Evolutionary conservation across 345 rosid species (phyloP).

Genomic region (Carallia pectinifolia): DNA sequence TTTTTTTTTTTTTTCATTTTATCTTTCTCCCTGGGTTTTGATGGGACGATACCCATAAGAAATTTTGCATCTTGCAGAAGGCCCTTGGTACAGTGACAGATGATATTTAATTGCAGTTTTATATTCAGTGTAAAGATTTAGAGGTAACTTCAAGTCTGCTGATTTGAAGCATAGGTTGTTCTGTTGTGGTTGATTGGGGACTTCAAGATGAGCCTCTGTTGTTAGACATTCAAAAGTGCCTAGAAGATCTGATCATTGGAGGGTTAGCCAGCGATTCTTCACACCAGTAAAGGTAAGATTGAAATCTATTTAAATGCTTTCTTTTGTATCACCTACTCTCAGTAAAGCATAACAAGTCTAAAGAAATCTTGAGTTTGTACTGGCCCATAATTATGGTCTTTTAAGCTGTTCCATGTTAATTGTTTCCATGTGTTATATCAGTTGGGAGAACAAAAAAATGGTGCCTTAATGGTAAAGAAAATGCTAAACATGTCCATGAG

Average conservation of each 20-base stretch:
- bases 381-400: neutral
- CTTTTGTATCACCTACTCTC: neutral
- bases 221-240: conserved; percentile 63
- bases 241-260: conserved; percentile 63
- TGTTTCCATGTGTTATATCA: no score
- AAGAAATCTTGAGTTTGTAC: neutral
- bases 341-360: neutral
- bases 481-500: no score
- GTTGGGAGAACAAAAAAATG: no score
- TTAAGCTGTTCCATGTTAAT: neutral
- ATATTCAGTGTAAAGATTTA: conserved; percentile 58
- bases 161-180: conserved; percentile 41
- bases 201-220: conserved; percentile 59
- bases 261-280: conserved; percentile 35
- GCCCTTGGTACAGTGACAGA: conserved; percentile 94
- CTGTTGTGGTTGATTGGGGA: conserved; percentile 77
- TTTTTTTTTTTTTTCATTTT: neutral
- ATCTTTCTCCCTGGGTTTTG: conserved; percentile 49
- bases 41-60: conserved; percentile 31
- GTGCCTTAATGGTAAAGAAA: no score
- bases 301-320: neutral
- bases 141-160: conserved; percentile 21
- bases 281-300: conserved; percentile 63
- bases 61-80: conserved; percentile 81
- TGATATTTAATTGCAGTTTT: conserved; percentile 75